Percentiles rank a stretch among this genome's conserved stretches.
phyloP scores from a whole-genome alignment of 208 protist species.

The Herpetomonas tarakana region DNA sequence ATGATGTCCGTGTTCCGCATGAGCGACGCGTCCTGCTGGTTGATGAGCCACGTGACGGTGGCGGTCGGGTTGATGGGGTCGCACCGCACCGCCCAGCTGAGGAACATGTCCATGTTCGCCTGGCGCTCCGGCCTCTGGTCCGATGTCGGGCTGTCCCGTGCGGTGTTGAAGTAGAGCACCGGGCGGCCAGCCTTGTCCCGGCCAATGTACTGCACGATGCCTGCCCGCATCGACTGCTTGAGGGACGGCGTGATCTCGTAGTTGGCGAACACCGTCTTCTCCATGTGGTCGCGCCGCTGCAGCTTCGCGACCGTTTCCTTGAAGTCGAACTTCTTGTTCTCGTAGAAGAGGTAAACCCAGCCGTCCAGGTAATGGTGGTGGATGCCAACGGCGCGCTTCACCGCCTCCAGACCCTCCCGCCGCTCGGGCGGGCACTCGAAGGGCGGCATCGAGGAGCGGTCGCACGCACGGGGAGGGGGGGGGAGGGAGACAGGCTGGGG shows the following conservation, averaged over 20 bases:
- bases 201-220: conserved; percentile 75
- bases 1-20: conserved; percentile 66
- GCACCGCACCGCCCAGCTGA: conserved; percentile 62
- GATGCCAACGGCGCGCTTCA: conserved; percentile 54
- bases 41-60: conserved; percentile 69
- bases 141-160: conserved; percentile 38
- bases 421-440: conserved; percentile 44
- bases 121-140: conserved; percentile 46
- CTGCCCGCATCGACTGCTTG: conserved; percentile 48
- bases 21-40: conserved; percentile 67
- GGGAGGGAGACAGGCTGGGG: background rate
- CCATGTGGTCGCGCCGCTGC: conserved; percentile 54
- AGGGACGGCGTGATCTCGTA: conserved; percentile 57
- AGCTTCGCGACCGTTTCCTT: conserved; percentile 72
- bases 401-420: conserved; percentile 41
- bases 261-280: conserved; percentile 40
- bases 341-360: conserved; percentile 71
- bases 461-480: background rate
- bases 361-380: conserved; percentile 52
- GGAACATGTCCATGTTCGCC: conserved; percentile 72
- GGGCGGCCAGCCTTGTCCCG: conserved; percentile 46
- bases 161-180: conserved; percentile 62
- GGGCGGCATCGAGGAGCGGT: conserved; percentile 2
- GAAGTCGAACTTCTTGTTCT: conserved; percentile 81
- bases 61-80: conserved; percentile 29